A percentile compares a stretch with the other conserved stretches of the same genome.
Evolutionary conservation across 371 early-diverging fungal species (phyloP).

Genomic region (Mycotypha africana): DNA sequence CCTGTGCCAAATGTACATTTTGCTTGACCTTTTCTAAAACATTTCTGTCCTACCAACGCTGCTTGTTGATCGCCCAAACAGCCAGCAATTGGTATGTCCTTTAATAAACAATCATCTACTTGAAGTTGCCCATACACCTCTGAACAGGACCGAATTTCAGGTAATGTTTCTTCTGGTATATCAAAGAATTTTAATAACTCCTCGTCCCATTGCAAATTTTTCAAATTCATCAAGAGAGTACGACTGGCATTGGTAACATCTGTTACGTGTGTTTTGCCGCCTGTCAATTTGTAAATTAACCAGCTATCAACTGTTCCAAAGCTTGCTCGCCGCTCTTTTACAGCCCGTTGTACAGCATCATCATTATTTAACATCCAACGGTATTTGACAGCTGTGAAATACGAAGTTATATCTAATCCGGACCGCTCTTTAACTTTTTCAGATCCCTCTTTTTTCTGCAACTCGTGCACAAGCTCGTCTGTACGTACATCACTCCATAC

Average conservation of each 20-base stretch:
- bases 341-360: conserved; percentile 50
- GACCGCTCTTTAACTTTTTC: conserved; percentile 48
- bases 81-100: conserved; percentile 76
- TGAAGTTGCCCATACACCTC: conserved; percentile 63
- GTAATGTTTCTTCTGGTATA: conserved; percentile 44
- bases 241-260: conserved; percentile 96
- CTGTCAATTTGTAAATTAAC: conserved; percentile 72
- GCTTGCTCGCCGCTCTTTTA: conserved; percentile 25
- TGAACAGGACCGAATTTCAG: conserved; percentile 79
- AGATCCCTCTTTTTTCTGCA: conserved; percentile 33
- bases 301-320: conserved; percentile 95
- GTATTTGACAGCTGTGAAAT: conserved; percentile 90
- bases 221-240: conserved; percentile 90
- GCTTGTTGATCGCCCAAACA: conserved; percentile 97
- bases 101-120: conserved; percentile 49
- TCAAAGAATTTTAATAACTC: conserved; percentile 54
- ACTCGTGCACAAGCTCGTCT: conserved; percentile 57
- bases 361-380: conserved; percentile 90
- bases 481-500: conserved; percentile 95
- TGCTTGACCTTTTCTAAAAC: conserved; percentile 62
- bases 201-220: conserved; percentile 76
- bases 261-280: conserved; percentile 70
- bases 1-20: conserved; percentile 98
- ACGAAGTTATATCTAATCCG: conserved; percentile 89
- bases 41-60: conserved; percentile 92